Conservation (phyloP, 2,329 filamentous ascomycete genomes). For the Seiridium unicorne region DNA sequence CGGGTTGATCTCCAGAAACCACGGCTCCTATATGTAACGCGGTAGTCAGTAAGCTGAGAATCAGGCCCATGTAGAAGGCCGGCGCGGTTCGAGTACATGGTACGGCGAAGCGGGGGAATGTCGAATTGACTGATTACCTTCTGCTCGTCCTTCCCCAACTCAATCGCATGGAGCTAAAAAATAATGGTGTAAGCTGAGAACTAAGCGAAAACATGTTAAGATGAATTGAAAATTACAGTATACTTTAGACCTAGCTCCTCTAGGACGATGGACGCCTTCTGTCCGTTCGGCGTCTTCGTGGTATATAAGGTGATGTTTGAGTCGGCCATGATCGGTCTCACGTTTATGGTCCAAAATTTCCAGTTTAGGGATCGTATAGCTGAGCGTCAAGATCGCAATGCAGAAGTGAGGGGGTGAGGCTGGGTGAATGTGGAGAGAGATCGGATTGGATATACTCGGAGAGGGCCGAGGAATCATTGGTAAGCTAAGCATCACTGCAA, state of each 20-base stretch:
- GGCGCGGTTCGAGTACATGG: too few relatives aligned
- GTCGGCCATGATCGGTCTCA: background rate
- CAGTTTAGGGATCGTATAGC: background rate
- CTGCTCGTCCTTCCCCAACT: background rate
- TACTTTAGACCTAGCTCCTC: background rate
- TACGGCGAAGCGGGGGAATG: too few relatives aligned
- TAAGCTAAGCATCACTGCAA: background rate
- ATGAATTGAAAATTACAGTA: background rate
- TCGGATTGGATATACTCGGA: background rate
- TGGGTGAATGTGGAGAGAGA: background rate
- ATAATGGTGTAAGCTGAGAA: background rate
- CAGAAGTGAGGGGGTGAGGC: background rate
- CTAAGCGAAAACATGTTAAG: background rate
- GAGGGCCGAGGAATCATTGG: background rate
- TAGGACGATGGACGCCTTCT: background rate
- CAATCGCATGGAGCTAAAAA: background rate
- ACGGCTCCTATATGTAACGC: background rate
- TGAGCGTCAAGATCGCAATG: background rate
- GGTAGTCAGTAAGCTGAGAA: background rate
- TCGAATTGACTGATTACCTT: background rate
- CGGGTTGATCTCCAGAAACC: conserved; percentile 21
- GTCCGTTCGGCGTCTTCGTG: background rate
- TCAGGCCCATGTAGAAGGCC: too few relatives aligned
- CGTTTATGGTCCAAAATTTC: background rate
- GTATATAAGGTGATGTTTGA: background rate